Percentiles rank a stretch among this genome's conserved stretches.
These are phyloP conservation scores for Annulohypoxylon bovei DNA, from an alignment of 495 filamentous ascomycete species.

Conservation along the genomic window DNA sequence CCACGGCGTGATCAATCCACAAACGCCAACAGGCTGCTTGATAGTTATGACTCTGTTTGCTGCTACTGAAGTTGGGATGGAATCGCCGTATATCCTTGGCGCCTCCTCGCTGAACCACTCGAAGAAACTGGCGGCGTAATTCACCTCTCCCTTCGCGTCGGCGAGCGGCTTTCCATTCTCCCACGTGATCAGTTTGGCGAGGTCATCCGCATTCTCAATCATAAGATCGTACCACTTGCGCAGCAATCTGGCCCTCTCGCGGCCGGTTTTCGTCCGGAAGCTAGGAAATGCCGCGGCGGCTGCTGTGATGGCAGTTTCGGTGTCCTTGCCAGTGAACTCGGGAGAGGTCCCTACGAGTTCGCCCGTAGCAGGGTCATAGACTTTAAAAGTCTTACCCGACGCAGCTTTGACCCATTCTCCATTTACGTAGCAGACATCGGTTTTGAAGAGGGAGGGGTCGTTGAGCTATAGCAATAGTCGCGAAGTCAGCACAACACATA, in stretches of 20 bases:
- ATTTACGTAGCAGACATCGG: constrained; percentile 82
- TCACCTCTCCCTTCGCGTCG: constrained; percentile 78
- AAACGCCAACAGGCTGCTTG: constrained; percentile 92
- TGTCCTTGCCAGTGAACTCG: constrained; percentile 80
- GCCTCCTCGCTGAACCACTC: constrained; percentile 87
- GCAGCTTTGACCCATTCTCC: constrained; percentile 81
- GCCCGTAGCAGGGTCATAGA: constrained; percentile 82
- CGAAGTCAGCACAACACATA: constrained; percentile 1
- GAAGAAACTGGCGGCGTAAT: constrained; percentile 80
- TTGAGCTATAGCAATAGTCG: constrained; percentile 68
- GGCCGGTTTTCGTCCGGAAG: constrained; percentile 78
- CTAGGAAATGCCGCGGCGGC: constrained; percentile 78
- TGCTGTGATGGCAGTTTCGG: constrained; percentile 78
- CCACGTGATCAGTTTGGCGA: constrained; percentile 88
- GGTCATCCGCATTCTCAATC: constrained; percentile 85
- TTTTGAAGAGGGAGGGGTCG: constrained; percentile 82
- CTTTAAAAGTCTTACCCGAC: constrained; percentile 83
- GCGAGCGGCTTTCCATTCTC: constrained; percentile 81
- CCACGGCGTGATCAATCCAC: constrained; percentile 95
- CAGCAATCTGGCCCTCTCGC: constrained; percentile 83
- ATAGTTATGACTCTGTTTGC: constrained; percentile 81
- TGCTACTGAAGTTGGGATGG: constrained; percentile 74
- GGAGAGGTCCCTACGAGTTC: constrained; percentile 83
- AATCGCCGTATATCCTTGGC: constrained; percentile 75
- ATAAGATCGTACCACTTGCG: constrained; percentile 92